Base-by-base conservation (phyloP, 176 grass and related monocot species). In the Eleusine indica region DNA sequence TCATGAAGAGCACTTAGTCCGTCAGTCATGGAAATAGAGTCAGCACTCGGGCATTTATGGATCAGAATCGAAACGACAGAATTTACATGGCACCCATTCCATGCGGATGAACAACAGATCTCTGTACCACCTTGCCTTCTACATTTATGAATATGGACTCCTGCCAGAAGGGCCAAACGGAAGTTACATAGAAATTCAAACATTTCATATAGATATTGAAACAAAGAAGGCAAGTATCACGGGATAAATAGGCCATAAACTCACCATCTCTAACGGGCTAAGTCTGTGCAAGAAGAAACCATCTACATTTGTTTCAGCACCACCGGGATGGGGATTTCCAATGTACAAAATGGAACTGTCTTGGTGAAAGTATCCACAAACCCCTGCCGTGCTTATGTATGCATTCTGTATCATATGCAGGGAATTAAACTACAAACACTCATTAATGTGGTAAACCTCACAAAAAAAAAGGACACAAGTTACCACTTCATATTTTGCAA, bases 401-500 rank as follows among this genome's bases (percentile, higher is more conserved):
- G 83, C 60, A 57, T 78, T 41, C 79, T 90, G 48, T 22, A 78
- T 14, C 51, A 58, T 6, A 16, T 54, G 68, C 25, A 68, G 44
- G 29, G 78, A 49, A 41, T 10, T 28, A 72, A 66, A 66, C 60
- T 37, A 58, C 30, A 82, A 39, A n/a, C 1, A 51, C 47, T 47
- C 54, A 28, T 8, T 48, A 25, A 37, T 65, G 16, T 77, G 47
- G 63, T 65, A 0, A 21, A 46, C 16, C 3, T 11, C 18, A 29
- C 29, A 44, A 17, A 32, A 0, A 32, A 0, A 67, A 73, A 41
- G 21, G 73, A 67, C n/a, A 78, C 0, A 19, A 89, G 18, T 90
- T 86, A 86, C 83, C 88, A 90, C 83, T 90, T 53, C 73, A 68
- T 86, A 82, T 90, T 66, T 78, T 78, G 51, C 39, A 78, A 86